phyloP scores from a whole-genome alignment of 371 early-diverging fungal species.

The Dentiscutata heterogama region DNA sequence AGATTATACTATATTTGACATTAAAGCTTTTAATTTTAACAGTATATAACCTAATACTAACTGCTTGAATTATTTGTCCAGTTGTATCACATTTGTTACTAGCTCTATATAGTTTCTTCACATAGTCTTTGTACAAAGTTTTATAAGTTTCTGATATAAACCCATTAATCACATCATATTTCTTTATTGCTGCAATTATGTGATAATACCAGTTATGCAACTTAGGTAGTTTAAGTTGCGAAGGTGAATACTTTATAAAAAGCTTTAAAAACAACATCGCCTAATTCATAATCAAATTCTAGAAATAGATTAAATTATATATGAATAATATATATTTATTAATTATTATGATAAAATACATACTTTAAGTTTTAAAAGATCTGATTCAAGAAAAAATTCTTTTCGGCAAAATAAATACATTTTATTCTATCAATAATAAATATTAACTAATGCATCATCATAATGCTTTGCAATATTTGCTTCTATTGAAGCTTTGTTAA shows the following conservation, averaged over 20 bases:
- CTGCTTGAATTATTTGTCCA: not conserved
- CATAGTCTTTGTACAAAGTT: not conserved
- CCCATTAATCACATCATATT: not conserved
- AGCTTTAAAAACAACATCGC: not conserved
- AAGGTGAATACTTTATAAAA: not conserved
- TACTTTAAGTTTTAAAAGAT: not conserved
- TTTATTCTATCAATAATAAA: not conserved
- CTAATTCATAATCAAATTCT: not conserved
- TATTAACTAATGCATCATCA: not conserved
- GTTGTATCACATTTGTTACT: not conserved
- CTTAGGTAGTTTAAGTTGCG: constrained; percentile 17
- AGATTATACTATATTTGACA: no score
- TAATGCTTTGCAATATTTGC: not conserved
- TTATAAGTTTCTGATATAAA: not conserved
- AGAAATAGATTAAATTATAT: not conserved
- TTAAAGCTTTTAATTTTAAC: no score
- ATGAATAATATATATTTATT: not conserved
- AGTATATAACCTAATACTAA: not conserved
- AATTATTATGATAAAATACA: not conserved
- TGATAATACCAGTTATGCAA: not conserved
- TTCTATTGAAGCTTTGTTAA: no score
- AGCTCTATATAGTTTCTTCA: not conserved
- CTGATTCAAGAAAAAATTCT: not conserved
- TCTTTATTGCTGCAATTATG: not conserved
- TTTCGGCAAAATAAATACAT: constrained; percentile 1